Conservation (phyloP, 768 basidiomycete species). For the Coprinellus micaceus region DNA sequence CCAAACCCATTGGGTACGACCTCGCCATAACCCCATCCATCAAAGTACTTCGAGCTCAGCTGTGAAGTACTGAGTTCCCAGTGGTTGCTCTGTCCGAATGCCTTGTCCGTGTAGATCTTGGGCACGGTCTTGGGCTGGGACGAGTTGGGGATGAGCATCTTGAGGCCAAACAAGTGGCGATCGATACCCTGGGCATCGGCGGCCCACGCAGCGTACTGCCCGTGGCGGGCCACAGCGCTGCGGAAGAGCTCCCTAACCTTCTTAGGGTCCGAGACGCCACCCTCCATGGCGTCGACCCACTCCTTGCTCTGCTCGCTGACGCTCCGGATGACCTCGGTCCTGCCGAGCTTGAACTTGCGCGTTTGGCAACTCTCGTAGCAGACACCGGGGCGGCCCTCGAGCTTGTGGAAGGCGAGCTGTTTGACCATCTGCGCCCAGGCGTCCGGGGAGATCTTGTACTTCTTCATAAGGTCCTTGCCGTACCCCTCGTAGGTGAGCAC, state of each 20-base stretch:
- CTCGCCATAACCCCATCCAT: slow-evolving; percentile 98
- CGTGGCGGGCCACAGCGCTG: slow-evolving; percentile 74
- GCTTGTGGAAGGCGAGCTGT: slow-evolving; percentile 92
- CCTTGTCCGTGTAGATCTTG: slow-evolving; percentile 68
- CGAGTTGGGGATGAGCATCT: slow-evolving; percentile 50
- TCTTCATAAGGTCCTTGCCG: slow-evolving; percentile 85
- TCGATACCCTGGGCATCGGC: slow-evolving; percentile 95
- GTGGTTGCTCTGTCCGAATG: slow-evolving; percentile 66
- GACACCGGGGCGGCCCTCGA: slow-evolving; percentile 68
- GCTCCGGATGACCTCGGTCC: slow-evolving; percentile 93
- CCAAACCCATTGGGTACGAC: slow-evolving; percentile 94
- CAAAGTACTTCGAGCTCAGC: slow-evolving; percentile 73
- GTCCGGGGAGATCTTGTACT: slow-evolving; percentile 80
- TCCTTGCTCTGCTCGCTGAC: slow-evolving; percentile 78
- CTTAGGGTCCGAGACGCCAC: slow-evolving; percentile 36
- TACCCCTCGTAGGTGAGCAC: slow-evolving; percentile 85
- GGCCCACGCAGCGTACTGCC: slow-evolving; percentile 86
- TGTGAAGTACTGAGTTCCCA: slow-evolving; percentile 96
- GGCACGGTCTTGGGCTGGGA: slow-evolving; percentile 58
- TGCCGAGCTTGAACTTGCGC: slow-evolving; percentile 81
- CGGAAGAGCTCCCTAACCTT: slow-evolving; percentile 67
- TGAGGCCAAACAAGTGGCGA: slow-evolving; percentile 91
- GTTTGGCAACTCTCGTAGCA: slow-evolving; percentile 96
- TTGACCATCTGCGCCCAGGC: slow-evolving; percentile 95
- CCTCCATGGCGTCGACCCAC: slow-evolving; percentile 89